Evolutionary conservation across 371 early-diverging fungal species (phyloP).

Genomic region (Saksenaea vasiformis): DNA sequence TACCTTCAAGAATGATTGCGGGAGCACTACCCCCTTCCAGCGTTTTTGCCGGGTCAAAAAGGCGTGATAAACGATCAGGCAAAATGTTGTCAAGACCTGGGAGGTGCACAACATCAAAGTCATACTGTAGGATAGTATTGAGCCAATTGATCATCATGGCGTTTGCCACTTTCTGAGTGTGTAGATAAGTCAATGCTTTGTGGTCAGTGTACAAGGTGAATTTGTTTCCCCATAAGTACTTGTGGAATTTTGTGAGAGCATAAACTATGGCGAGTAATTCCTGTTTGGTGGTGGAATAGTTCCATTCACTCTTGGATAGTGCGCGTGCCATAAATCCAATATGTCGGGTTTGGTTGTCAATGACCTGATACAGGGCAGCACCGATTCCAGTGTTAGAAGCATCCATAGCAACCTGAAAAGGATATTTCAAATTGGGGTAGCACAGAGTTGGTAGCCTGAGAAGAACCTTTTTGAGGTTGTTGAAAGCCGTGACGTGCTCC

Average conservation of each 20-base stretch:
- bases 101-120: constrained; percentile 23
- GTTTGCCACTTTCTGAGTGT: constrained; percentile 20
- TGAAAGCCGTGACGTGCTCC: too few species aligned
- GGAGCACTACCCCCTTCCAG: constrained; percentile 18
- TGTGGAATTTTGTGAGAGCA: constrained; percentile 19
- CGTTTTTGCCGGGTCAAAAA: constrained; percentile 14
- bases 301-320: background rate
- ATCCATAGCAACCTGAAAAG: constrained; percentile 33
- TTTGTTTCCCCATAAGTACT: constrained; percentile 19
- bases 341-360: background rate
- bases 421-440: constrained; percentile 13
- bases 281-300: constrained; percentile 5
- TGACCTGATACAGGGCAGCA: constrained; percentile 15
- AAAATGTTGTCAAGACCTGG: constrained; percentile 24
- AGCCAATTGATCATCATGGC: constrained; percentile 26
- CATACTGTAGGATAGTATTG: constrained; percentile 20
- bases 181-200: constrained; percentile 15
- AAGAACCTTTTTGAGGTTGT: background rate
- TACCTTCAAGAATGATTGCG: too few species aligned
- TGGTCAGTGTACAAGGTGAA: constrained; percentile 9
- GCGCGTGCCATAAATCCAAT: background rate
- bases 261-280: too few species aligned
- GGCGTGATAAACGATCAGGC: constrained; percentile 20
- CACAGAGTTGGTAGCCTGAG: too few species aligned
- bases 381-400: constrained; percentile 35